Evolutionary conservation across 2,329 filamentous ascomycete species (phyloP).

Genomic region (Torrubiellomyces zombiae): DNA sequence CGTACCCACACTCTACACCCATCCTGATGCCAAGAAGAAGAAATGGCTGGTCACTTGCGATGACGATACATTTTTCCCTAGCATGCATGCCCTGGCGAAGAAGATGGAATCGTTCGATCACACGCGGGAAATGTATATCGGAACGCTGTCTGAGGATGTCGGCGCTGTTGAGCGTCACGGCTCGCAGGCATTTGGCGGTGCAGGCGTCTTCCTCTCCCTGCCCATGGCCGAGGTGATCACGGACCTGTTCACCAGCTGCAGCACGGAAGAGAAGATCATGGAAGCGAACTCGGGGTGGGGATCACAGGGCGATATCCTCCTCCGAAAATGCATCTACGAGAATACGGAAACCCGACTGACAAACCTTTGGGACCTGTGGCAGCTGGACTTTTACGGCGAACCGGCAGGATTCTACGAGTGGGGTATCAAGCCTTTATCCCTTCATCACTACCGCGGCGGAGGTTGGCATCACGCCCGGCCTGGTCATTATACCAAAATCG

Average conservation of each 20-base stretch:
- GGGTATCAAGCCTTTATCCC: constrained; percentile 39
- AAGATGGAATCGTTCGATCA: constrained; percentile 36
- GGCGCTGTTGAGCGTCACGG: constrained; percentile 43
- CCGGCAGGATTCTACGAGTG: constrained; percentile 49
- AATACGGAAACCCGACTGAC: constrained; percentile 42
- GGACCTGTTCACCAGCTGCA: constrained; percentile 27
- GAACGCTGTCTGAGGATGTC: constrained; percentile 44
- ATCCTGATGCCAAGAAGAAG: constrained; percentile 27
- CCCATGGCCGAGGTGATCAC: constrained; percentile 29
- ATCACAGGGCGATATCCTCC: constrained; percentile 42
- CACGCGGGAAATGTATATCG: constrained; percentile 37
- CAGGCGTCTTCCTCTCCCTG: constrained; percentile 43
- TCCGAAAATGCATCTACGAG: constrained; percentile 48
- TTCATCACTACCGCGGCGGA: constrained; percentile 48
- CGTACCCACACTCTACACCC: constrained; percentile 35
- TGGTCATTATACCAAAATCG: constrained; percentile 38
- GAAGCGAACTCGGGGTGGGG: constrained; percentile 42
- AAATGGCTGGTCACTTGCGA: constrained; percentile 48
- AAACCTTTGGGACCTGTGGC: constrained; percentile 39
- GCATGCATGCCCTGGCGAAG: constrained; percentile 34
- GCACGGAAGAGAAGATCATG: constrained; percentile 30
- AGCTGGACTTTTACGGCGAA: constrained; percentile 43
- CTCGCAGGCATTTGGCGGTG: constrained; percentile 47
- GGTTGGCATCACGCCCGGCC: constrained; percentile 39
- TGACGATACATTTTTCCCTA: constrained; percentile 49